A percentile compares a stretch with the other conserved stretches of the same genome.
Evolutionary conservation across 1,284 basidiomycete species (phyloP).

Genomic region (Cryptococcus sp.): DNA sequence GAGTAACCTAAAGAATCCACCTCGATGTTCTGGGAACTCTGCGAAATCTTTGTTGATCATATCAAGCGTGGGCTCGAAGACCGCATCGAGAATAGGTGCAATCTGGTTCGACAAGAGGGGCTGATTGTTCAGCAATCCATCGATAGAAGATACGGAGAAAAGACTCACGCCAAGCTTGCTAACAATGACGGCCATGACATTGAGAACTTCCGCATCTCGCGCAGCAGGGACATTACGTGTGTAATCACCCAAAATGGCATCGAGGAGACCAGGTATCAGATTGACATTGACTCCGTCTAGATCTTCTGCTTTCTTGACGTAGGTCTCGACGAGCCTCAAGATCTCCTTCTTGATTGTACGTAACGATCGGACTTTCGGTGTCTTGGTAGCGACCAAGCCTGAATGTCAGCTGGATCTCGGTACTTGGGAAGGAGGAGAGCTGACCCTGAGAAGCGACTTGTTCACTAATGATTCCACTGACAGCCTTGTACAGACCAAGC

Average conservation of each 20-base stretch:
- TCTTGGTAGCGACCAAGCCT: slow-evolving; percentile 93
- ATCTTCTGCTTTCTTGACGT: slow-evolving; percentile 95
- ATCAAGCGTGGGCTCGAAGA: slow-evolving; percentile 93
- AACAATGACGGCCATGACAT: slow-evolving; percentile 97
- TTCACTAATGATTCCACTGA: slow-evolving; percentile 95
- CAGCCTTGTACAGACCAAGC: slow-evolving; percentile 96
- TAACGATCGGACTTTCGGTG: slow-evolving; percentile 89
- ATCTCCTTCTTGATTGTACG: slow-evolving; percentile 99
- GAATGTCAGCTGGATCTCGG: slow-evolving; percentile 3
- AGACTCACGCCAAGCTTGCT: slow-evolving; percentile 70
- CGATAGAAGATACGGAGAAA: background rate
- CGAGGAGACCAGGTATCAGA: slow-evolving; percentile 91
- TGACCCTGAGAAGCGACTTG: slow-evolving; percentile 80
- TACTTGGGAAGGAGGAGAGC: slow-evolving; percentile 24
- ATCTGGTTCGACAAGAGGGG: slow-evolving; percentile 86
- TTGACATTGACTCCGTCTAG: slow-evolving; percentile 85
- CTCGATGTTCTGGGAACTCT: slow-evolving; percentile 96
- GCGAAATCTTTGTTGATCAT: slow-evolving; percentile 99
- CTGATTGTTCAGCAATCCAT: slow-evolving; percentile 46
- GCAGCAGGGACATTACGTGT: slow-evolving; percentile 89
- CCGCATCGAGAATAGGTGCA: slow-evolving; percentile 91
- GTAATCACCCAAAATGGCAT: slow-evolving; percentile 97
- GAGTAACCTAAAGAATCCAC: slow-evolving; percentile 94
- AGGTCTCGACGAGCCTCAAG: slow-evolving; percentile 93
- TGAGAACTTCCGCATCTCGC: slow-evolving; percentile 94